Conservation (phyloP, 2,329 filamentous ascomycete species). For the Seiridium unicorne region DNA sequence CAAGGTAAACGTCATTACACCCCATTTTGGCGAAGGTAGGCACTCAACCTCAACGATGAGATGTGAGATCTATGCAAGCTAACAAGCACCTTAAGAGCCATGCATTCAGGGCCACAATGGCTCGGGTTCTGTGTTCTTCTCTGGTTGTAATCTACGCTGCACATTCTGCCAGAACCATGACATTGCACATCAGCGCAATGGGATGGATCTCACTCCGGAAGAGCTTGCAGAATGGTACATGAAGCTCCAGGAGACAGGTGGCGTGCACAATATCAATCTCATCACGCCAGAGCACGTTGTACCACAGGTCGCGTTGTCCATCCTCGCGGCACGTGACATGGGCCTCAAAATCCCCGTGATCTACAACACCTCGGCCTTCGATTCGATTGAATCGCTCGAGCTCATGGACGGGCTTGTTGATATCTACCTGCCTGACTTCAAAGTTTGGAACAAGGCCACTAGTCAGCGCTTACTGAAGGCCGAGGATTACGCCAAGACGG, state of each 20-base stretch:
- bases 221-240: constrained; percentile 80
- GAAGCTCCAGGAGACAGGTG: constrained; percentile 76
- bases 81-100: constrained; percentile 52
- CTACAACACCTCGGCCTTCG: constrained; percentile 83
- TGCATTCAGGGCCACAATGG: constrained; percentile 82
- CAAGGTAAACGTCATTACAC: constrained; percentile 81
- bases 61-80: not conserved
- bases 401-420: constrained; percentile 78
- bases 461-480: constrained; percentile 74
- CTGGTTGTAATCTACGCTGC: constrained; percentile 71
- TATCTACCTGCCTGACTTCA: constrained; percentile 88
- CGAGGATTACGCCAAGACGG: constrained; percentile 70
- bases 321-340: constrained; percentile 68
- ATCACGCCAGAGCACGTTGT: constrained; percentile 86
- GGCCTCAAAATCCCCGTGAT: constrained; percentile 73
- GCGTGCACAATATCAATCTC: constrained; percentile 87
- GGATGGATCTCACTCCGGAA: constrained; percentile 75
- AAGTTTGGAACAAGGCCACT: constrained; percentile 69
- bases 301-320: constrained; percentile 75
- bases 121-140: constrained; percentile 79
- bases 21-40: constrained; percentile 76
- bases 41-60: no score
- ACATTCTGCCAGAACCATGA: constrained; percentile 82
- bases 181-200: constrained; percentile 78
- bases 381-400: constrained; percentile 68